These are phyloP conservation scores for Bruguiera gymnorhiza DNA, from an alignment of 345 rosid genomes.

Conservation along the genomic window DNA sequence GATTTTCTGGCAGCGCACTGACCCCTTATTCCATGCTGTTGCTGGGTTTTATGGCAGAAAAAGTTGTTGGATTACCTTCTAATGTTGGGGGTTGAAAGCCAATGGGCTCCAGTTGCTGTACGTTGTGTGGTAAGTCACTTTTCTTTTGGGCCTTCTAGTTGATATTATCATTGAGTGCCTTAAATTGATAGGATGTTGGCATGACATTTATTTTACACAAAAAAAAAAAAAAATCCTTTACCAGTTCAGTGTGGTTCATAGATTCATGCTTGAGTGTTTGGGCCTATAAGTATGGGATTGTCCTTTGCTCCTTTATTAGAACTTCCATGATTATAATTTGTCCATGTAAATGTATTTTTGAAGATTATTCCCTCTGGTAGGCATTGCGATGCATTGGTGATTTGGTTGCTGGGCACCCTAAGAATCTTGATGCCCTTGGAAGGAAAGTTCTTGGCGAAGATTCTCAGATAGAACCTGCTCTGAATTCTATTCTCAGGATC, in stretches of 20 bases:
- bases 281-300: not conserved
- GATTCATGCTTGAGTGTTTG: not conserved
- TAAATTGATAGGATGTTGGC: not conserved
- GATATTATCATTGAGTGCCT: not conserved
- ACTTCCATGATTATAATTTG: not conserved
- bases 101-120: conserved; percentile 88
- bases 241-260: not conserved
- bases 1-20: not conserved
- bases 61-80: conserved; percentile 78
- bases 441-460: conserved; percentile 94
- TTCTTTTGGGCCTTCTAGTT: conserved; percentile 1
- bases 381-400: conserved; percentile 83
- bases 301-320: not conserved
- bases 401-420: conserved; percentile 68
- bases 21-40: conserved; percentile 18
- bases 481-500: conserved; percentile 89
- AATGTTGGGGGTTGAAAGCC: conserved; percentile 88
- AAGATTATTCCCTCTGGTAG: conserved; percentile 40
- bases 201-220: not conserved
- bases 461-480: conserved; percentile 83
- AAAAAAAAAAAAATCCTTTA: not conserved
- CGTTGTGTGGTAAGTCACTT: conserved; percentile 70
- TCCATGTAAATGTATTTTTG: not conserved
- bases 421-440: conserved; percentile 71
- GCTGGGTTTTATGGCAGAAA: conserved; percentile 47